phyloP scores from a whole-genome alignment of 148 eudicot genomes.

The Fallopia convolvulus region DNA sequence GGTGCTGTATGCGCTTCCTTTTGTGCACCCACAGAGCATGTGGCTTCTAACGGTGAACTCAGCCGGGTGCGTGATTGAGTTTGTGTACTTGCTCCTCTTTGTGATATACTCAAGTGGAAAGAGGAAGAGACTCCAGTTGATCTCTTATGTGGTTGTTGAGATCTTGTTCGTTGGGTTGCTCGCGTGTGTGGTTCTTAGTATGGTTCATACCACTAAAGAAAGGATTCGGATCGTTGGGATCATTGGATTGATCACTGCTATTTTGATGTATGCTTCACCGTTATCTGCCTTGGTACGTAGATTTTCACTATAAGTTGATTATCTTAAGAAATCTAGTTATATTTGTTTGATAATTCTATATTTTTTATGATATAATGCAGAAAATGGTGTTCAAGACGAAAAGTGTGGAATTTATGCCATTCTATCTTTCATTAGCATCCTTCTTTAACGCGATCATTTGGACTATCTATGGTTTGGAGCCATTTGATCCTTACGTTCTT shows the following conservation, averaged over 20 bases:
- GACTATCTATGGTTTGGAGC: constrained; percentile 13
- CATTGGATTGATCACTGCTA: constrained; percentile 8
- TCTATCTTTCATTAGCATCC: constrained; percentile 8
- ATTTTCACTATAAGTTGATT: background rate
- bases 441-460: background rate
- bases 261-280: constrained; percentile 12
- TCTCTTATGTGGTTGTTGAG: background rate
- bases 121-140: constrained; percentile 8
- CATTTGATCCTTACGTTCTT: constrained; percentile 11
- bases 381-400: constrained; percentile 12
- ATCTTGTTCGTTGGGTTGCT: background rate
- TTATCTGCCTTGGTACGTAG: constrained; percentile 5
- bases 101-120: constrained; percentile 3
- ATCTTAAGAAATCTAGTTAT: too few species aligned
- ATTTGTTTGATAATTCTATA: background rate
- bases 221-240: background rate
- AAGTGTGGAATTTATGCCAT: constrained; percentile 13
- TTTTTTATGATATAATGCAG: background rate
- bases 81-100: constrained; percentile 1
- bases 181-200: background rate
- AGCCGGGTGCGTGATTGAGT: constrained; percentile 4
- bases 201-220: background rate
- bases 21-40: constrained; percentile 1
- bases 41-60: constrained; percentile 5
- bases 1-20: constrained; percentile 4